A percentile compares a stretch with the other conserved stretches of the same genome.
These are phyloP conservation scores for Cicer chorassanicum DNA, from an alignment of 306 rosid genomes.

Conservation along the genomic window DNA sequence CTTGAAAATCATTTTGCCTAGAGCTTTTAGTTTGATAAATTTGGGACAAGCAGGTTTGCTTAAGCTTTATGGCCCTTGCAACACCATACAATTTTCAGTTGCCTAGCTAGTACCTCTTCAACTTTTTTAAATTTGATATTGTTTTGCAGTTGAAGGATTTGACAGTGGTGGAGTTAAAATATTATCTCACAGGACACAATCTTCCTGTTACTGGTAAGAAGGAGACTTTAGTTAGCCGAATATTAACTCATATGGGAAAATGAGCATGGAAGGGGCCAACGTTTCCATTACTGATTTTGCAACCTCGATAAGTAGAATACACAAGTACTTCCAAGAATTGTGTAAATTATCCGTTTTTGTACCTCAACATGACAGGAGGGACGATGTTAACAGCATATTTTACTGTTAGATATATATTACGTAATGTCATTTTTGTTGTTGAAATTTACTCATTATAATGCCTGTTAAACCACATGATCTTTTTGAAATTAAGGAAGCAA, in stretches of 20 bases:
- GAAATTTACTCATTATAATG: neutral
- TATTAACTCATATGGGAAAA: slow-evolving; percentile 82
- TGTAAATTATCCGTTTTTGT: slow-evolving; percentile 33
- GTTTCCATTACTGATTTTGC: slow-evolving; percentile 32
- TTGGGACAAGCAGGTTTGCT: slow-evolving; percentile 36
- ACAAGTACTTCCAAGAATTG: neutral
- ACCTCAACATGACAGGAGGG: neutral
- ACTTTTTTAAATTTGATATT: slow-evolving; percentile 13
- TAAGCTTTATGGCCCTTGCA: slow-evolving; percentile 9
- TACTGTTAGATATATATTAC: neutral
- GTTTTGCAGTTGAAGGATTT: slow-evolving; percentile 86
- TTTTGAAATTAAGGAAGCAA: too few relatives aligned
- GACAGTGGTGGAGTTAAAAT: slow-evolving; percentile 75
- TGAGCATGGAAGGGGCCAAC: slow-evolving; percentile 37
- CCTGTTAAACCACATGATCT: neutral
- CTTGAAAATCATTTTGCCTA: slow-evolving; percentile 36
- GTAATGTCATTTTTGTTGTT: too few relatives aligned
- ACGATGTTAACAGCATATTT: neutral
- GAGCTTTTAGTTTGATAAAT: slow-evolving; percentile 32
- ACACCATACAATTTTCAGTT: slow-evolving; percentile 23
- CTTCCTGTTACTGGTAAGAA: slow-evolving; percentile 93
- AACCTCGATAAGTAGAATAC: slow-evolving; percentile 30
- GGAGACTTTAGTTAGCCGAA: slow-evolving; percentile 78
- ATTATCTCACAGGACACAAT: slow-evolving; percentile 70
- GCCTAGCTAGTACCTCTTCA: neutral